Evolutionary conservation across 2,329 filamentous ascomycete species (phyloP).

Genomic region (Aspergillus japonicus): DNA sequence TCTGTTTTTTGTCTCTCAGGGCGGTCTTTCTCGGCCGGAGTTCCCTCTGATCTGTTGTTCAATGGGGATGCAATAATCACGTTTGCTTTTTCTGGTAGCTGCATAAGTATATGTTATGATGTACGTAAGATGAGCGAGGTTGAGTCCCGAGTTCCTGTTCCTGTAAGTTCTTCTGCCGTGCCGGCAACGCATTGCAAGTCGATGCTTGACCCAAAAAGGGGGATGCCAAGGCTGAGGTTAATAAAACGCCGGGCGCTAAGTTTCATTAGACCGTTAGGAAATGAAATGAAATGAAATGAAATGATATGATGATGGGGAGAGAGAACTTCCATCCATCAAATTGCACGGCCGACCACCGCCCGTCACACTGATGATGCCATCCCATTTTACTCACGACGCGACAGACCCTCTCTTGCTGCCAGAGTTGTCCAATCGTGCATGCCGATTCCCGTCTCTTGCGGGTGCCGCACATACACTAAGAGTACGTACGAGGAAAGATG

Average conservation of each 20-base stretch:
- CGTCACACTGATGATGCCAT: neutral
- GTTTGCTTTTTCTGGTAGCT: neutral
- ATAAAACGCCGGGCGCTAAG: conserved; percentile 12
- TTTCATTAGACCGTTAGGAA: conserved; percentile 7
- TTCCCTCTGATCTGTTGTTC: neutral
- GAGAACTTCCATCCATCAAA: neutral
- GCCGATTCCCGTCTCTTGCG: neutral
- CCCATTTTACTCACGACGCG: neutral
- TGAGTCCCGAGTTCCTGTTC: neutral
- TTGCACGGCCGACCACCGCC: neutral
- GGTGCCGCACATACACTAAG: neutral
- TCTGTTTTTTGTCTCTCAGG: too few relatives aligned
- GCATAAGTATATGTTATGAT: neutral
- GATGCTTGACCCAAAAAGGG: conserved; percentile 3
- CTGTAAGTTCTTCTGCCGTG: neutral
- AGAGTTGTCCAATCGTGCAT: neutral
- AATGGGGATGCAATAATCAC: neutral
- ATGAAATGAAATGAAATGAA: neutral
- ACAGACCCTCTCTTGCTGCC: neutral
- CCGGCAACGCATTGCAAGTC: neutral
- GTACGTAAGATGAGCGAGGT: neutral
- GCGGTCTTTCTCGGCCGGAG: too few relatives aligned
- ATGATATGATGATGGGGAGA: neutral
- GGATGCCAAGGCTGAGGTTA: conserved; percentile 17
- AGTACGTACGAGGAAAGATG: neutral